Conservation (phyloP, 345 rosid species). For the Garcia nutans region DNA sequence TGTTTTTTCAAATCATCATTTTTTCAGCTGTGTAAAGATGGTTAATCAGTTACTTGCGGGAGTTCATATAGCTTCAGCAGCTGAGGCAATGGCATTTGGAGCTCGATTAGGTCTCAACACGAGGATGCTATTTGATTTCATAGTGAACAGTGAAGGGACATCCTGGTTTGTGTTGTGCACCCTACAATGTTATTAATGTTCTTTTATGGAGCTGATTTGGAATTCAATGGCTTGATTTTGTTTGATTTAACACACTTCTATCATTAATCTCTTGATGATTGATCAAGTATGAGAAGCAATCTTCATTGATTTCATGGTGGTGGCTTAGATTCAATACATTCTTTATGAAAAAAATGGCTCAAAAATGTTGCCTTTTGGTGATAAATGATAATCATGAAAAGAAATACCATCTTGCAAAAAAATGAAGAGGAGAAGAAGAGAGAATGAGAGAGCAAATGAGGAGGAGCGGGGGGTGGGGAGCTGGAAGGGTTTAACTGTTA, state of each 20-base stretch:
- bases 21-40: constrained; percentile 77
- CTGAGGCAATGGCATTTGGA: constrained; percentile 97
- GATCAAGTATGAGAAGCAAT: constrained; percentile 1
- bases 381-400: too few relatives aligned
- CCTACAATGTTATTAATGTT: neutral
- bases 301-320: neutral
- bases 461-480: neutral
- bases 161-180: constrained; percentile 64
- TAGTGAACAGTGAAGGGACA: constrained; percentile 62
- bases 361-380: neutral
- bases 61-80: constrained; percentile 93
- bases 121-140: constrained; percentile 61
- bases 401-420: neutral
- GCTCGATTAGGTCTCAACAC: constrained; percentile 87
- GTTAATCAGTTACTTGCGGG: constrained; percentile 98
- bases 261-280: neutral
- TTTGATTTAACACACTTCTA: constrained; percentile 1
- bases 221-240: neutral
- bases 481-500: neutral
- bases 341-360: neutral
- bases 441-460: neutral
- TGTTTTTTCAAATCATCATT: neutral
- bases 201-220: neutral
- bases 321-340: neutral
- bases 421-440: neutral